Evolutionary conservation across 139 green algal genomes (phyloP).

Genomic region (Astrephomene gubernaculifera): DNA sequence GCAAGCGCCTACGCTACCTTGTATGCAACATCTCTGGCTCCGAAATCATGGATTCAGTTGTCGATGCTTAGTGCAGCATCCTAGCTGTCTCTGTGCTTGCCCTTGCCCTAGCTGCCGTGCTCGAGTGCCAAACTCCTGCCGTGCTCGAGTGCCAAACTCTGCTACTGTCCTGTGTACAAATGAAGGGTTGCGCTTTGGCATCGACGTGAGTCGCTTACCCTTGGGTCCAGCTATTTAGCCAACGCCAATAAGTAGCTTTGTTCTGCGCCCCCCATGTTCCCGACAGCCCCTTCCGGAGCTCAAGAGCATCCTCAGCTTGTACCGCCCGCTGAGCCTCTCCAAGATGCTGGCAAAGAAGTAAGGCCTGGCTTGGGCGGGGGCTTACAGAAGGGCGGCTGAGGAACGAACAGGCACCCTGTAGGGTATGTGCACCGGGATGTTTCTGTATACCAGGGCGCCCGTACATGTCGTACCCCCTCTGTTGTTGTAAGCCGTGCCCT

Average conservation of each 20-base stretch:
- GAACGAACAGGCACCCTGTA: no score
- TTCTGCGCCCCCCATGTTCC: not conserved
- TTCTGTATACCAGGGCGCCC: not conserved
- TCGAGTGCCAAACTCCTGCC: not conserved
- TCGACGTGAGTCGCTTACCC: not conserved
- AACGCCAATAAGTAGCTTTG: no score
- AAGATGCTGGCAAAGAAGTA: constrained; percentile 29
- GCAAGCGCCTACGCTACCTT: not conserved
- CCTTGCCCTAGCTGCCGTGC: no score
- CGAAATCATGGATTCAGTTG: not conserved
- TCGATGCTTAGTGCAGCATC: no score
- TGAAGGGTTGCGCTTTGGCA: not conserved
- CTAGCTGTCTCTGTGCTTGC: no score
- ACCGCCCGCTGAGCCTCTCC: not conserved
- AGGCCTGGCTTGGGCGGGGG: not conserved
- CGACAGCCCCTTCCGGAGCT: not conserved
- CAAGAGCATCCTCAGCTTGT: not conserved
- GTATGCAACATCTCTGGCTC: not conserved
- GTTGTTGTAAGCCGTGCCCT: no score
- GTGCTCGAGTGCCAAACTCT: not conserved
- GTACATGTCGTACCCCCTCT: no score
- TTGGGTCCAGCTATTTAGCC: no score
- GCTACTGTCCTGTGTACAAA: not conserved
- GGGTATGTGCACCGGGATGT: no score
- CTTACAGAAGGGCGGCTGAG: not conserved